Base-by-base conservation (phyloP, 345 rosid species). In the Brassica cretica region DNA sequence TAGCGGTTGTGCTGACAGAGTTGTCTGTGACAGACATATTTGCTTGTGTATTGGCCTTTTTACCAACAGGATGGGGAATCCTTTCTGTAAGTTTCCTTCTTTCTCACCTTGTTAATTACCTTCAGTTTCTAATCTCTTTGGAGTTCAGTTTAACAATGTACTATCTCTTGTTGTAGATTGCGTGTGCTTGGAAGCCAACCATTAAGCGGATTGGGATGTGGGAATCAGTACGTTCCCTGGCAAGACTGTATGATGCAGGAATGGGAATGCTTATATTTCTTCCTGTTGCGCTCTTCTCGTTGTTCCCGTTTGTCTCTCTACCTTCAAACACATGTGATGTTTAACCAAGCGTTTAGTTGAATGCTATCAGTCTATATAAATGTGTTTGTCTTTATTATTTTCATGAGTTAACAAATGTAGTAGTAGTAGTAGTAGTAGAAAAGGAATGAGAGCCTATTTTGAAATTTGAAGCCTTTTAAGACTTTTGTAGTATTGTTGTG, bases 31-130 rank as follows among this genome's bases (percentile, higher is more conserved):
- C 86, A 3, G 98, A 94, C 74, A 70, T 94, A 77, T 88, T 94
- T 66, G 98, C 98, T 68, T 75, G 85, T 87, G 68, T 92, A 60
- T 78, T 92, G 74, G 98, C 98, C 66, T 94, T 94, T 74, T 33
- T 91, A 56, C 96, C 98, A 11, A 94, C 98, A 11, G 98, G 97
- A 66, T 94, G 98, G 98, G 98, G 91, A 81, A 89, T 94, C 75
- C 86, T 92, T 39, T 92, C 81, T 2, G 98, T 94, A 72, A 92
- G 97, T 78, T 46, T 72, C 16, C 3, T 35, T 35, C 41, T 35
- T 8, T 35, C 10, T 35, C 41, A 35, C 35, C 8, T 32, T 11
- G 66, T 65, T 49, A 19, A 62, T 65, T 49, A 19, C 55, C 39
- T 25, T 67, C 24, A 16, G 14, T 64, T 35, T 11, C 24, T 12